Evolutionary conservation across 108 stramenopile species (phyloP).

Genomic region (Cyclotella choctawhatcheeana): DNA sequence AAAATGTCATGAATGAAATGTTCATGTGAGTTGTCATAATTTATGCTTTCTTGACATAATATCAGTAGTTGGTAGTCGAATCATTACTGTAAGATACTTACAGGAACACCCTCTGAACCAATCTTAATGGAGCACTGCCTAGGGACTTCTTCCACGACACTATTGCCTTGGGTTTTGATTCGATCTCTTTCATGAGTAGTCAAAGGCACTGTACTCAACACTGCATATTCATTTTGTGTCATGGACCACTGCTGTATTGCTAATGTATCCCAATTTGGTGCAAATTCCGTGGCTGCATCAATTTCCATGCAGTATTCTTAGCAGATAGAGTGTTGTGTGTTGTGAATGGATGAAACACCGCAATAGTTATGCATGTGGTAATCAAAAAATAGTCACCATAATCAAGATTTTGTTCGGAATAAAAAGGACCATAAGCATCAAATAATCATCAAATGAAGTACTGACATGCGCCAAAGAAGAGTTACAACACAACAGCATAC

Average conservation of each 20-base stretch:
- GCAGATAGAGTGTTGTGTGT: neutral
- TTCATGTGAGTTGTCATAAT: too few species aligned
- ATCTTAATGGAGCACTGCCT: conserved; percentile 69
- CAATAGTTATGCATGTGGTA: too few species aligned
- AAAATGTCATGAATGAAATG: too few species aligned
- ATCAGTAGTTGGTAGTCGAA: too few species aligned
- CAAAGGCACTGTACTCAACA: conserved; percentile 86
- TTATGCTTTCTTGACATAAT: too few species aligned
- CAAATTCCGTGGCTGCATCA: conserved; percentile 91
- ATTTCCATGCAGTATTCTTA: conserved; percentile 96
- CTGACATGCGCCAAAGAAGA: neutral
- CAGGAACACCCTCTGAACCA: conserved; percentile 63
- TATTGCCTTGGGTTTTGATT: conserved; percentile 25
- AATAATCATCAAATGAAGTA: neutral
- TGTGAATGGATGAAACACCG: too few species aligned
- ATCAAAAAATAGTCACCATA: too few species aligned
- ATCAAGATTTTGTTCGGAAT: too few species aligned
- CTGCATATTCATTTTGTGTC: conserved; percentile 92
- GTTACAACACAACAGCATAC: neutral
- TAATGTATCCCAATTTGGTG: conserved; percentile 81
- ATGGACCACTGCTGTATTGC: conserved; percentile 75
- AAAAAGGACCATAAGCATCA: too few species aligned
- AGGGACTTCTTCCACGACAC: conserved; percentile 54
- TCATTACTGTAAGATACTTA: conserved; percentile 14
- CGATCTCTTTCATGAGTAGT: conserved; percentile 54